Conservation (phyloP, 2,329 filamentous ascomycete genomes). For the Bipolaris oryzae region DNA sequence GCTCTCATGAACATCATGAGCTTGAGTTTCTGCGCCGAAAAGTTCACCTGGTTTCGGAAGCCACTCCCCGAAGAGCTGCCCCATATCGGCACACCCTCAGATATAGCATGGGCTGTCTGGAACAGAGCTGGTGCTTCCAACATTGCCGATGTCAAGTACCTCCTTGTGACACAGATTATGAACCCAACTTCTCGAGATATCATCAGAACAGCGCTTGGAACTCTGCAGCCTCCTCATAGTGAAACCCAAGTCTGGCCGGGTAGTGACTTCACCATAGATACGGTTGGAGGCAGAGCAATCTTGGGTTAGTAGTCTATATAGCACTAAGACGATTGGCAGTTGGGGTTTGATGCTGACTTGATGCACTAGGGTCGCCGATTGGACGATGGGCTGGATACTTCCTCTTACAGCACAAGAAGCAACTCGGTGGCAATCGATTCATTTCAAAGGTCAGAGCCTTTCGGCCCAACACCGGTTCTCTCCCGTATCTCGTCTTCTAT, state of each 20-base stretch:
- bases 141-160: conserved; percentile 15
- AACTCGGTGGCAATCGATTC: conserved; percentile 15
- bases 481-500: conserved; percentile 19
- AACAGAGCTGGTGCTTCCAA: conserved; percentile 7
- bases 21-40: conserved; percentile 10
- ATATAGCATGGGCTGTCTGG: conserved; percentile 22
- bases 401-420: conserved; percentile 17
- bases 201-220: conserved; percentile 3
- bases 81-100: conserved; percentile 9
- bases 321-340: not conserved
- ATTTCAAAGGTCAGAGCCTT: conserved; percentile 19
- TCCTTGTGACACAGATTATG: conserved; percentile 16
- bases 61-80: conserved; percentile 10
- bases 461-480: not conserved
- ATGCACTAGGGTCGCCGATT: conserved; percentile 11
- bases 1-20: conserved; percentile 16
- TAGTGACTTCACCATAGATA: conserved; percentile 11
- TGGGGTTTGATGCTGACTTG: not conserved
- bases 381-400: conserved; percentile 19
- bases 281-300: conserved; percentile 4
- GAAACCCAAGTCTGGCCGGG: conserved; percentile 17
- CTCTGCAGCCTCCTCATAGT: conserved; percentile 10
- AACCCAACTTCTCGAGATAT: conserved; percentile 11
- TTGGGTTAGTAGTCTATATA: conserved; percentile 9
- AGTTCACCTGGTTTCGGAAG: conserved; percentile 9